A percentile compares a stretch with the other conserved stretches of the same genome.
These are phyloP conservation scores for Porogramme epimiltina DNA, from an alignment of 1,284 basidiomycete species.

Conservation along the genomic window DNA sequence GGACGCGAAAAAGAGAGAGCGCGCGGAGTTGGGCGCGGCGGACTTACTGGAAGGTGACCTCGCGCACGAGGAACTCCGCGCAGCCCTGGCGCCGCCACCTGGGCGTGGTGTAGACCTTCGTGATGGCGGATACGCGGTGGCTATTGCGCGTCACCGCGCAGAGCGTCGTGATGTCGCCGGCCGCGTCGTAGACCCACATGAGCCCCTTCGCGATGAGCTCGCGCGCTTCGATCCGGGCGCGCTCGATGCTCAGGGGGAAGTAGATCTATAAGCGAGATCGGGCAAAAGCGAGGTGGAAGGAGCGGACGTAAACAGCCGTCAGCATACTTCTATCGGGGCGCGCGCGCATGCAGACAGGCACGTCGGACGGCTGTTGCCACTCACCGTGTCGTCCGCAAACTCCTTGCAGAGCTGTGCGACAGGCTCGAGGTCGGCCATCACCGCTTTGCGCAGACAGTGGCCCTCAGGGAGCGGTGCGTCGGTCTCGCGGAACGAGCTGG, in stretches of 20 bases:
- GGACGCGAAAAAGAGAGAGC: no score
- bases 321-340: no score
- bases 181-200: constrained; percentile 49
- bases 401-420: constrained; percentile 48
- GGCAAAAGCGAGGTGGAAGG: no score
- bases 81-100: constrained; percentile 45
- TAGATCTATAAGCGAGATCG: constrained; percentile 31
- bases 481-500: constrained; percentile 33
- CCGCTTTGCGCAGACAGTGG: constrained; percentile 37
- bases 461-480: constrained; percentile 28
- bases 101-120: constrained; percentile 51
- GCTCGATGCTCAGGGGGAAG: constrained; percentile 39
- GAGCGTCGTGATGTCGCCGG: constrained; percentile 43
- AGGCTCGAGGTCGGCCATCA: constrained; percentile 33
- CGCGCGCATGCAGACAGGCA: neutral
- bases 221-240: constrained; percentile 41
- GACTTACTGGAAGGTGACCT: constrained; percentile 42
- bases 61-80: constrained; percentile 47
- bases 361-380: no score
- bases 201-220: constrained; percentile 44
- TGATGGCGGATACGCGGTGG: constrained; percentile 46
- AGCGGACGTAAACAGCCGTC: no score
- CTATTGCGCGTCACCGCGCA: constrained; percentile 51
- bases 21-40: neutral
- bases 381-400: constrained; percentile 48